phyloP scores from a whole-genome alignment of 75 land plant species.

The Chamaecyparis obtusa region DNA sequence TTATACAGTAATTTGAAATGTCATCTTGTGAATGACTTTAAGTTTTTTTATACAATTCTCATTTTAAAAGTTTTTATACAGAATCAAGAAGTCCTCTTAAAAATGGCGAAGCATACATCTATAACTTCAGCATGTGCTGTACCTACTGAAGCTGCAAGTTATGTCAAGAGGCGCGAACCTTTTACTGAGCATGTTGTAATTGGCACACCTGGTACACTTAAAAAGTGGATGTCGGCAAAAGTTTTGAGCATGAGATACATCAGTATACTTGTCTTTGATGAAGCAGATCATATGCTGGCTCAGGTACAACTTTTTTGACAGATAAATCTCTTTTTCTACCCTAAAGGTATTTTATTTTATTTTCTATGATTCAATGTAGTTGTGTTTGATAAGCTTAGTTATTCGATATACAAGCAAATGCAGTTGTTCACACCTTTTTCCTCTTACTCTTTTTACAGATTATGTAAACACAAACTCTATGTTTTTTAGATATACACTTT shows the following conservation, averaged over 20 bases:
- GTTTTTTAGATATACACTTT: no score
- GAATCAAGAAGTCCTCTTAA: slow-evolving; percentile 76
- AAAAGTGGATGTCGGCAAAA: slow-evolving; percentile 55
- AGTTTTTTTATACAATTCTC: neutral
- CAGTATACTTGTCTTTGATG: slow-evolving; percentile 96
- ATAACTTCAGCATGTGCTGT: slow-evolving; percentile 75
- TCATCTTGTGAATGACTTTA: neutral
- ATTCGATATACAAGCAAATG: neutral
- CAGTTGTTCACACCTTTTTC: neutral
- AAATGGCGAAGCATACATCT: slow-evolving; percentile 83
- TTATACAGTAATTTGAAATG: neutral
- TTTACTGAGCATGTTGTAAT: slow-evolving; percentile 79
- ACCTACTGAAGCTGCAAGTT: slow-evolving; percentile 41
- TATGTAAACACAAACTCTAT: neutral
- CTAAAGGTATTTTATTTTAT: neutral
- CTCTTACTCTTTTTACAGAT: neutral
- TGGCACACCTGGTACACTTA: slow-evolving; percentile 94
- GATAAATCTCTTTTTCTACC: neutral
- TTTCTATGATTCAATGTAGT: neutral
- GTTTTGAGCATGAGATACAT: slow-evolving; percentile 48
- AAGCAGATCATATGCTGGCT: slow-evolving; percentile 97
- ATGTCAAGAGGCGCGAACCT: slow-evolving; percentile 41
- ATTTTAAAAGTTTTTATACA: slow-evolving; percentile 22
- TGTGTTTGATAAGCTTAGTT: neutral
- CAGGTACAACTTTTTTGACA: slow-evolving; percentile 48